These are phyloP conservation scores for Fraxinus dipetala DNA, from an alignment of 305 asterid genomes.

Conservation along the genomic window DNA sequence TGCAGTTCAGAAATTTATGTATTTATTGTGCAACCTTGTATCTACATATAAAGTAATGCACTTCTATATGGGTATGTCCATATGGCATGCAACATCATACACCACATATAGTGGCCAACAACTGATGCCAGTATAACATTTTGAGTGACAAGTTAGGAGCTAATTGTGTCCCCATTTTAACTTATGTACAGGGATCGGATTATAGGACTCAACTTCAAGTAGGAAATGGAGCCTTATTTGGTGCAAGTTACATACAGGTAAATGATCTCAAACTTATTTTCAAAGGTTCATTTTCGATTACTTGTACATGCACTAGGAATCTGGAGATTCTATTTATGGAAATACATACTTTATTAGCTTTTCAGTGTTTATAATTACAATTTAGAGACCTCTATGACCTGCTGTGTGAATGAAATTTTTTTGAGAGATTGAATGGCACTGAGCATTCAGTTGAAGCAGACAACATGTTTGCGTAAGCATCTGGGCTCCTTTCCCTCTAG, in stretches of 20 bases:
- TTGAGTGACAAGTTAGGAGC: constrained; percentile 17
- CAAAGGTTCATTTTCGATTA: not conserved
- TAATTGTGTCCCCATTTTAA: constrained; percentile 12
- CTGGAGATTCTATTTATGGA: not conserved
- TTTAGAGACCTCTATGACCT: not conserved
- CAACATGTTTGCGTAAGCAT: not conserved
- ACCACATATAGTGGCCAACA: not conserved
- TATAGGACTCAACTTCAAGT: constrained; percentile 75
- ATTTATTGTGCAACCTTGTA: not conserved
- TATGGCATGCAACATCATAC: not conserved
- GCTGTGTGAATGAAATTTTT: not conserved
- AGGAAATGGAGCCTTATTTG: constrained; percentile 79
- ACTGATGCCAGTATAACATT: constrained; percentile 12
- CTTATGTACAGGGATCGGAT: constrained; percentile 53
- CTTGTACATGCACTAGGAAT: not conserved
- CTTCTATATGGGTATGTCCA: not conserved
- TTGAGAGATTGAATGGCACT: not conserved
- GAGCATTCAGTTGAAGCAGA: not conserved
- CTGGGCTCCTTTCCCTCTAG: not conserved
- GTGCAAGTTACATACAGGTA: constrained; percentile 93
- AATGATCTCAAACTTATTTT: constrained; percentile 24
- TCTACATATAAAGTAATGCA: constrained; percentile 3
- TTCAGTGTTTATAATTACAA: not conserved
- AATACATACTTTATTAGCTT: not conserved
- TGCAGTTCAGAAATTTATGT: constrained; percentile 1